Conservation (phyloP, 1,139 yeast species). For the Candida glucosophila region DNA sequence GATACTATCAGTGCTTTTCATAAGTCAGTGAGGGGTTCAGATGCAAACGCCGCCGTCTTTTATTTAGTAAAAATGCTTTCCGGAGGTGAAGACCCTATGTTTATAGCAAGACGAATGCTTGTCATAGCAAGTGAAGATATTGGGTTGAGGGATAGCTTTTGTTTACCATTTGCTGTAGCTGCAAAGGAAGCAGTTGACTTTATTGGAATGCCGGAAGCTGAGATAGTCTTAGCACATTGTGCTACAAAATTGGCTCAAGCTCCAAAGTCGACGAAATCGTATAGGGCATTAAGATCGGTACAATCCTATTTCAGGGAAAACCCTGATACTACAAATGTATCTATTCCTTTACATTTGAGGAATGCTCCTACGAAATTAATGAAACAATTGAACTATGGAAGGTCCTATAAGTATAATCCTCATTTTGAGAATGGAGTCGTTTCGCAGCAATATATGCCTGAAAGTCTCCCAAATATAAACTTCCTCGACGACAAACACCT, state of each 20-base stretch:
- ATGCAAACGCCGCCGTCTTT: conserved; percentile 83
- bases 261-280: conserved; percentile 76
- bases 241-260: conserved; percentile 83
- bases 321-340: conserved; percentile 55
- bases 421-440: conserved; percentile 64
- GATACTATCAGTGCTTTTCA: conserved; percentile 94
- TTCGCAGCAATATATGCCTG: conserved; percentile 62
- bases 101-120: conserved; percentile 86
- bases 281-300: conserved; percentile 66
- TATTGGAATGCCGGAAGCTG: conserved; percentile 97
- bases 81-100: conserved; percentile 92
- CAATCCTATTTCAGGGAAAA: conserved; percentile 49
- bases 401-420: conserved; percentile 85
- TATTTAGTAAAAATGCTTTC: conserved; percentile 80
- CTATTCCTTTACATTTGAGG: conserved; percentile 73
- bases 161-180: conserved; percentile 81
- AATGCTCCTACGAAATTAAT: conserved; percentile 91
- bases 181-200: conserved; percentile 83
- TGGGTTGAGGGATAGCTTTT: conserved; percentile 73
- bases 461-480: conserved; percentile 25
- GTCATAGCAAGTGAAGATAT: conserved; percentile 89
- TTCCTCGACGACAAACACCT: conserved; percentile 34
- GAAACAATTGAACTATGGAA: conserved; percentile 82
- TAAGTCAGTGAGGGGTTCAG: conserved; percentile 79
- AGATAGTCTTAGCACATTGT: conserved; percentile 82